Base-by-base conservation (phyloP, 2,329 filamentous ascomycete genomes). In the Tolypocladium album region DNA sequence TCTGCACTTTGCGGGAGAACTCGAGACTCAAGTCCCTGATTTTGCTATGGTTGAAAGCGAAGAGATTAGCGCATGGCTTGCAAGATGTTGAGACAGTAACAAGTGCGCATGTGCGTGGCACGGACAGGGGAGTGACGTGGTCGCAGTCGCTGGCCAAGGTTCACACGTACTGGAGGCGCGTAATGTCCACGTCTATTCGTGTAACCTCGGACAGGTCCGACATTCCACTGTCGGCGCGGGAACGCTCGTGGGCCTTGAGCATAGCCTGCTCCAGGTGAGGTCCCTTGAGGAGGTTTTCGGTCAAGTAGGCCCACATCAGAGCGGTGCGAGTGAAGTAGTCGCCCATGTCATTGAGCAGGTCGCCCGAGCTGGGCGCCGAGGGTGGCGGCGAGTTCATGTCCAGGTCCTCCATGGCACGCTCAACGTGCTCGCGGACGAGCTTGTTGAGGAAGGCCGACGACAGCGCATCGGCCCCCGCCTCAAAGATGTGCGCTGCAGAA, bases 281-380 rank as follows among this genome's bases (percentile, higher is more conserved):
- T 20, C 70, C 72, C 50, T 67, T 62, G 4, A 72, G 63, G n/a
- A 75, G 64, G 42, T 63, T 66, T n/a, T 72, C 68, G 40, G 72
- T 72, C 57, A 75, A 62, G 27, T 63, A 64, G n/a, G 68, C 66
- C 69, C 68, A 73, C 59, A 74, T 64, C 43, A 67, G 59, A 27
- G 73, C 71, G n/a, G 70, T 72, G 34, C 69, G 70, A 38, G 67
- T 65, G 31, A 75, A 62, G 60, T 75, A 75, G 31, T 75, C 72
- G 39, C 73, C 73, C 60, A 74, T 67, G 40, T 74, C 71, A 39
- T 64, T 64, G 50, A 74, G 67, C 57, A 75, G 60, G 47, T 69
- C 71, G 17, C 67, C 65, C 17, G 67, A 62, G 52, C 66, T 62
- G n/a, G 58, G 60, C 34, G 52, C 52, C 13, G 56, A 60, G 42